Base-by-base conservation (phyloP, 768 basidiomycete species). In the Harrya chromipes region DNA sequence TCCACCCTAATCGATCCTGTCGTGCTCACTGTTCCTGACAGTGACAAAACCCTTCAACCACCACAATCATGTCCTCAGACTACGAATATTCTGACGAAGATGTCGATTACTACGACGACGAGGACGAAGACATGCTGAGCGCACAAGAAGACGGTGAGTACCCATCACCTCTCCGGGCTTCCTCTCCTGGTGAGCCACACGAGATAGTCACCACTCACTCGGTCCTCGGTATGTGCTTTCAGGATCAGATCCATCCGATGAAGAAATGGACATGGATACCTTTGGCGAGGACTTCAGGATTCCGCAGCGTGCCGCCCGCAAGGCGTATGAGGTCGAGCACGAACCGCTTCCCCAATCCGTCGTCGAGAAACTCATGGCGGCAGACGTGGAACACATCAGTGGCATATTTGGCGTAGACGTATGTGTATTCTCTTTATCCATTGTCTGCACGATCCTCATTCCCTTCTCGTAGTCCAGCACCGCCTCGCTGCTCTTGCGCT, bases 331-430 rank as follows among this genome's bases (percentile, higher is more conserved):
- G 60, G 81, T 97, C 37, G 84, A 90, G n/a, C 88, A 84, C 64
- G 82, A 87, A 49, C 78, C 85, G 12, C 80, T 94, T 43, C 80
- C 79, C 47, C 82, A 90, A 62, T 59, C 70, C 6, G 82, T 84
- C 20, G 83, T 99, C 45, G 85, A 89, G 74, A 81, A 78, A 55
- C 80, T 83, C 57, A 92, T 97, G 82, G 72, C 76, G 51, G 66
- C 72, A 46, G 90, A 94, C 61, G 74, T 93, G 38, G 88, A 90
- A n/a, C 83, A 94, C 67, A 88, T 97, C 53, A 80, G 84, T 58
- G 83, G 84, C 19, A 86, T 98, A 56, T 84, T 94, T 27, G 90
- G 91, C 23, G 85, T 94, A 43, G 87, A 95, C 53, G 94, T 94
- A 63, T 67, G 92, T 80, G 8, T 29, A 43, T 46, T 35, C 43